Conservation (phyloP, 2,329 filamentous ascomycete genomes). For the Plectosphaerella sp. region DNA sequence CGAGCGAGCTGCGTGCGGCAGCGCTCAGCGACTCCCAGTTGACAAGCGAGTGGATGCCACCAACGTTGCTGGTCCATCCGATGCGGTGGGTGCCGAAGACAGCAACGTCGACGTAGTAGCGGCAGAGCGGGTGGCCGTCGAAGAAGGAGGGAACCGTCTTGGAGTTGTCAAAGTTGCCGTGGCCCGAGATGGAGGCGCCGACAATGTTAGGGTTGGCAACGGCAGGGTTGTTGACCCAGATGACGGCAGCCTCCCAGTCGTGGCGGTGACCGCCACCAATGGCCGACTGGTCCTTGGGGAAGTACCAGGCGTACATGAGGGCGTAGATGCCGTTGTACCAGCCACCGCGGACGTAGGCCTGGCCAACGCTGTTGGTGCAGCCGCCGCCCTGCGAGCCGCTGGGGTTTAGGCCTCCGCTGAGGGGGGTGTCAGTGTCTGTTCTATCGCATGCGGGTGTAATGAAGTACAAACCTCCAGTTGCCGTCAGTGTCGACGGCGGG, state of each 20-base stretch:
- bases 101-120: not conserved
- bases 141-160: not conserved
- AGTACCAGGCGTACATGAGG: constrained; percentile 36
- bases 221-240: constrained; percentile 21
- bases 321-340: constrained; percentile 22
- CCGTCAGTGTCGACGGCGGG: not conserved
- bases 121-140: not conserved
- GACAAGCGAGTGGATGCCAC: not conserved
- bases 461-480: not conserved
- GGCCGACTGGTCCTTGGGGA: constrained; percentile 4
- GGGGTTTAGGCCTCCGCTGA: constrained; percentile 28
- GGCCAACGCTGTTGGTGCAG: not conserved
- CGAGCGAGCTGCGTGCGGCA: not conserved
- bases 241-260: constrained; percentile 33
- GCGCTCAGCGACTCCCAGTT: not conserved
- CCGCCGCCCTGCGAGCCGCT: constrained; percentile 16
- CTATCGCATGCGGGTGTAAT: not conserved
- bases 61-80: not conserved
- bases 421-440: not conserved
- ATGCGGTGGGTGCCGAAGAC: not conserved
- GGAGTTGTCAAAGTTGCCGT: constrained; percentile 24
- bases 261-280: constrained; percentile 27
- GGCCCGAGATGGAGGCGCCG: constrained; percentile 30
- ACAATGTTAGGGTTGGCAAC: constrained; percentile 21
- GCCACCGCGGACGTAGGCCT: constrained; percentile 18